Evolutionary conservation across 257 asterid genomes (phyloP), one percentile per base, ranked within the genome.

Genomic region (Anisodus acutangulus): DNA sequence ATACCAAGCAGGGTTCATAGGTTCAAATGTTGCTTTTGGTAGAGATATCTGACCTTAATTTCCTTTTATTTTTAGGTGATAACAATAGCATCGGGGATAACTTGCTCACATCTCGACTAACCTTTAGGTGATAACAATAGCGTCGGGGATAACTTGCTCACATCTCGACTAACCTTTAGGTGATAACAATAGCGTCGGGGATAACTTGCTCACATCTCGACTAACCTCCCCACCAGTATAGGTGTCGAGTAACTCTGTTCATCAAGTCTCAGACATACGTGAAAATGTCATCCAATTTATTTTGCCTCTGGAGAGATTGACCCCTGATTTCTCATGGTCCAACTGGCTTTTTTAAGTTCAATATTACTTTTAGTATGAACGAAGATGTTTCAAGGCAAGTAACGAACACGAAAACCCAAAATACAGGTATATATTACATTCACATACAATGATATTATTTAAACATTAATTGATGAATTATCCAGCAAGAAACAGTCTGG

Each of bases 11-110:
- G 49, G 4, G 51, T 37, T 68, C 10, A 6, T 68, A 22, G 22
- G 76, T 67, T 67, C 49, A 67, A 67, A 67, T 12, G 76, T 15
- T 37, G 76, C 76, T 37, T 37, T 12, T 68, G 51, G 81, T 49
- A 13, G 79, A 70, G 45, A 41, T 49, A 47, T 19, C 81, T 12
- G 22, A 22, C 62, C 0, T 22, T 26, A 74, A 6, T 41, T 41
- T 41, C 5, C 5, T 3, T 41, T 19, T 49, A 49, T 22, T 41
- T 59, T 74, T 49, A 31, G 35, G 35, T 31, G 35, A 31, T 31
- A 31, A 31, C 35, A 31, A 31, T 31, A 31, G 35, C 35, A 1
- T 31, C 35, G 35, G 35, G 35, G 35, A 31, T 31, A 31, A 31
- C 35, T 31, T 31, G 35, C 35, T 31, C 35, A 31, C 35, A 31